Conservation (phyloP, 228 moss, liverwort and hornwort genomes). For the Sphagnum fallax region DNA sequence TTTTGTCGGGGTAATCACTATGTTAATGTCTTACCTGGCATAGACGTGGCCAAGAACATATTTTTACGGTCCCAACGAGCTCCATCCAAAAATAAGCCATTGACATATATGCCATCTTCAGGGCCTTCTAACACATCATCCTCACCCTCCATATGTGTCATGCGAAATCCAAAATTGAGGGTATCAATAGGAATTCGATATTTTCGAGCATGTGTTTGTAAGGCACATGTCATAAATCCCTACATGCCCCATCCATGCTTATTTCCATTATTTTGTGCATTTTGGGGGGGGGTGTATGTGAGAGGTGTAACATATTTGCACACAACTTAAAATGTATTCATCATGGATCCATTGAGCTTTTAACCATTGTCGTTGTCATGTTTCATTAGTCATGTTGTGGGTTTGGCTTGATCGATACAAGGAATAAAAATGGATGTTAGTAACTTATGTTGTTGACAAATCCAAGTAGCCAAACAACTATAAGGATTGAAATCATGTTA, state of each 20-base stretch:
- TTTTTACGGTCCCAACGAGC: constrained; percentile 59
- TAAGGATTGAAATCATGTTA: too few species aligned
- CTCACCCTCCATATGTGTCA: constrained; percentile 45
- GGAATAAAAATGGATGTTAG: too few species aligned
- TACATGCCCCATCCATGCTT: constrained; percentile 4
- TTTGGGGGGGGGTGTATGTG: background rate
- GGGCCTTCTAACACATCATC: constrained; percentile 31
- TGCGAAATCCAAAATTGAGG: constrained; percentile 57
- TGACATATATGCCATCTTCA: constrained; percentile 65
- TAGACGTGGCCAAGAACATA: constrained; percentile 47
- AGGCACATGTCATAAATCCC: constrained; percentile 93
- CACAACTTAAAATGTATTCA: too few species aligned
- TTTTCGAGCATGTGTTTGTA: constrained; percentile 85
- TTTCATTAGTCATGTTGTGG: too few species aligned
- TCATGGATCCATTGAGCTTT: too few species aligned
- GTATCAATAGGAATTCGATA: constrained; percentile 88
- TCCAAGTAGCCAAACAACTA: too few species aligned
- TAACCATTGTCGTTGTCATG: too few species aligned
- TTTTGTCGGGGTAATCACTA: background rate
- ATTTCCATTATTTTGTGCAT: background rate
- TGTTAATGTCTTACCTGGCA: constrained; percentile 33
- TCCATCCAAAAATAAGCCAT: constrained; percentile 74
- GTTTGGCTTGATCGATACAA: too few species aligned
- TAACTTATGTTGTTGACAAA: too few species aligned
- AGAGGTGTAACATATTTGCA: background rate